These are phyloP conservation scores for Arctium lappa DNA, from an alignment of 129 eudicot species.

Conservation along the genomic window DNA sequence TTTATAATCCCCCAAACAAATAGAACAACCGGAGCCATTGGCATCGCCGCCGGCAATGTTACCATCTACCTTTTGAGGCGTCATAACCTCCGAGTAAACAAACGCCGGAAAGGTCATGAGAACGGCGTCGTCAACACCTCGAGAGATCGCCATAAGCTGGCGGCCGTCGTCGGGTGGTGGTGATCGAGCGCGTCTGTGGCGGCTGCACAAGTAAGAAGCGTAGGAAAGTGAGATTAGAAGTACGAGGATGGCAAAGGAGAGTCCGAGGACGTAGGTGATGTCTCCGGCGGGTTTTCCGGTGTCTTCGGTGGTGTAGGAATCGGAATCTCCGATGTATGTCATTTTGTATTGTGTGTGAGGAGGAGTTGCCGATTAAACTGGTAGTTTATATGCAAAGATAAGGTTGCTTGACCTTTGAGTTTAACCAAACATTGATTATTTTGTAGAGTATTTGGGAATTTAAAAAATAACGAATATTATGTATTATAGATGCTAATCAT, in stretches of 20 bases:
- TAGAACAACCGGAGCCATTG: conserved; percentile 29
- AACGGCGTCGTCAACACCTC: conserved; percentile 12
- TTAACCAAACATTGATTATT: background rate
- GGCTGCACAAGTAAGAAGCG: conserved; percentile 35
- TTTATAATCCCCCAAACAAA: conserved; percentile 46
- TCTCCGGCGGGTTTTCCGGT: conserved; percentile 6
- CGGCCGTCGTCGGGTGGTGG: background rate
- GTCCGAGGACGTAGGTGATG: conserved; percentile 21
- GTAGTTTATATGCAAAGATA: conserved; percentile 4
- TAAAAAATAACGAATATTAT: background rate
- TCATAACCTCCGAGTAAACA: conserved; percentile 11
- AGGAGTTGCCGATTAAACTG: conserved; percentile 5
- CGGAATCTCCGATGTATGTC: conserved; percentile 13
- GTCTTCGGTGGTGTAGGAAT: background rate
- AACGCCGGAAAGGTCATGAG: conserved; percentile 13
- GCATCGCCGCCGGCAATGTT: background rate
- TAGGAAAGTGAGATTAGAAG: conserved; percentile 25
- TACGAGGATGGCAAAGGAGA: conserved; percentile 22
- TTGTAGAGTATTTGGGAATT: background rate
- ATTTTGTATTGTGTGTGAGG: background rate
- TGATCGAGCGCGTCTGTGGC: background rate
- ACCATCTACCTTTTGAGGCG: background rate
- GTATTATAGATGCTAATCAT: background rate
- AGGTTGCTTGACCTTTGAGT: background rate
- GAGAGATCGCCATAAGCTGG: background rate